A percentile compares a stretch with the other conserved stretches of the same genome.
These are phyloP conservation scores for Myriosclerotinia curreyana DNA, from an alignment of 2,329 filamentous ascomycete species.

Conservation along the genomic window DNA sequence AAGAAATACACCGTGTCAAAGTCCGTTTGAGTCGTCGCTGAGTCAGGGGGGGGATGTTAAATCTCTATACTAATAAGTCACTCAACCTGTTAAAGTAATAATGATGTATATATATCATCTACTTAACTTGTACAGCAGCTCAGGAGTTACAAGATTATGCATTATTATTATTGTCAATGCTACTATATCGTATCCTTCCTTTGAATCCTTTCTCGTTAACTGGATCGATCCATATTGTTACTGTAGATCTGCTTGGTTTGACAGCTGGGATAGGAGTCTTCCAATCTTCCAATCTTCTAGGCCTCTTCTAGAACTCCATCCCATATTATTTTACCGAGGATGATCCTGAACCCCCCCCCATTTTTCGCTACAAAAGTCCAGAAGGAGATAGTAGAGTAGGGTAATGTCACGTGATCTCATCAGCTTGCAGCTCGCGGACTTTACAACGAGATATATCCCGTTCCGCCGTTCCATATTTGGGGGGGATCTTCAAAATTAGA, in stretches of 20 bases:
- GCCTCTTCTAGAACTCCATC: slow-evolving; percentile 17
- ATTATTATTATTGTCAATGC: background rate
- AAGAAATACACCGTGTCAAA: no score
- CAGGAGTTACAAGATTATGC: slow-evolving; percentile 15
- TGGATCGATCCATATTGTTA: background rate
- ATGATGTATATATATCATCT: no score
- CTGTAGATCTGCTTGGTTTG: background rate
- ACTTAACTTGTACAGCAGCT: slow-evolving; percentile 16
- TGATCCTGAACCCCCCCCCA: background rate
- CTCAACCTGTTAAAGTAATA: background rate
- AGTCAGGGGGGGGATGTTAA: no score
- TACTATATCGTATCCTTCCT: background rate
- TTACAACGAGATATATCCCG: background rate
- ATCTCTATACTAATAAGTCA: background rate
- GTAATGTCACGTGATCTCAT: slow-evolving; percentile 12
- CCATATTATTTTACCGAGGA: no score
- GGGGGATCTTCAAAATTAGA: background rate
- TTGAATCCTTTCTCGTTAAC: no score
- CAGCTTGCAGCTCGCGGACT: background rate
- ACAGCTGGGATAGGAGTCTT: background rate
- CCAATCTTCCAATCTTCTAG: slow-evolving; percentile 16
- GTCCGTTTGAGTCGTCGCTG: no score
- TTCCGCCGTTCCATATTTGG: background rate
- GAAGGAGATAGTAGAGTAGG: no score
- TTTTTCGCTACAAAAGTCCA: slow-evolving; percentile 1